A percentile compares a stretch with the other conserved stretches of the same genome.
Conservation (phyloP, 1,284 basidiomycete genomes). For the Gymnopus androsaceus region DNA sequence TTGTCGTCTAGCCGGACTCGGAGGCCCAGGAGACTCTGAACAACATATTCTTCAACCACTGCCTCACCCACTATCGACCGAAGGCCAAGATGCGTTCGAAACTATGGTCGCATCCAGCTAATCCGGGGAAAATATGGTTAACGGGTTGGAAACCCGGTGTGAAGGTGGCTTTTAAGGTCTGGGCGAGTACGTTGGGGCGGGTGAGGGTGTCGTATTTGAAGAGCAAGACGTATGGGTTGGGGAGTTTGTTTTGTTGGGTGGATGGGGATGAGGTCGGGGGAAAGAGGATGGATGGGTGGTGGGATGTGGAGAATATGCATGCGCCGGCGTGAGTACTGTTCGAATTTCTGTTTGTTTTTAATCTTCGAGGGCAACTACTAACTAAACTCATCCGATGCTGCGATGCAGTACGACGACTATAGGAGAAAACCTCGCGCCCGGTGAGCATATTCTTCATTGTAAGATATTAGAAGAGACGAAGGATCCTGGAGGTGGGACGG, state of each 20-base stretch:
- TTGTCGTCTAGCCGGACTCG: too few relatives aligned
- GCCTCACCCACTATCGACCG: conserved; percentile 3
- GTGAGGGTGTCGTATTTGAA: conserved; percentile 2
- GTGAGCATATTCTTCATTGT: too few relatives aligned
- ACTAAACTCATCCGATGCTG: too few relatives aligned
- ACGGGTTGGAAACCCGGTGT: conserved; percentile 2
- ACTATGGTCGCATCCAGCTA: background rate
- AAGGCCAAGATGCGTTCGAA: background rate
- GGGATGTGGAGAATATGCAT: conserved; percentile 2
- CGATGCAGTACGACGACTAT: too few relatives aligned
- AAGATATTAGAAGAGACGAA: too few relatives aligned
- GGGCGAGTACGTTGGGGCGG: background rate
- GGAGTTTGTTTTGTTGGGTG: background rate
- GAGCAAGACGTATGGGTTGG: conserved; percentile 3
- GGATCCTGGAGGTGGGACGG: too few relatives aligned
- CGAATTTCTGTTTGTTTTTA: too few relatives aligned
- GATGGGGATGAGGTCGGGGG: background rate
- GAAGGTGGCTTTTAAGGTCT: background rate
- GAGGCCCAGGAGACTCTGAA: too few relatives aligned
- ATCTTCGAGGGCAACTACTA: too few relatives aligned
- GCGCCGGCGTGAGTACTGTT: too few relatives aligned
- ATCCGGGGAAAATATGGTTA: conserved; percentile 3
- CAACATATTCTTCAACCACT: background rate
- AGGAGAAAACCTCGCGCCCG: too few relatives aligned
- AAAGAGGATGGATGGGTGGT: conserved; percentile 1